Evolutionary conservation across 2,329 filamentous ascomycete species (phyloP).

Genomic region (Pseudogymnoascus sp.): DNA sequence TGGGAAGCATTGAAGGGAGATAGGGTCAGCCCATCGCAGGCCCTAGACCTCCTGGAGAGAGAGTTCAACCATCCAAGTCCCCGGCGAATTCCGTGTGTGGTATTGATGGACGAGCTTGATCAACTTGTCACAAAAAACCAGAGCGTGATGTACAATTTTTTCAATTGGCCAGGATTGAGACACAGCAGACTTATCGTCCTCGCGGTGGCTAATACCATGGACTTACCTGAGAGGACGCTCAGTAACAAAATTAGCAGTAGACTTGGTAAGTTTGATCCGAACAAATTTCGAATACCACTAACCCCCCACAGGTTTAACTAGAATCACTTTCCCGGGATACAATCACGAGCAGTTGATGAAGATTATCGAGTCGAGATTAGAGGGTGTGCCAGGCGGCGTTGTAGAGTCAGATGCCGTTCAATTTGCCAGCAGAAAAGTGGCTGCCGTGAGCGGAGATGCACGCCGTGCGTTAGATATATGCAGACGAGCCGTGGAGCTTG

Average conservation of each 20-base stretch:
- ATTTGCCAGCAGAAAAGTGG: slow-evolving; percentile 93
- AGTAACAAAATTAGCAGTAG: slow-evolving; percentile 98
- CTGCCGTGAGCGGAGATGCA: slow-evolving; percentile 90
- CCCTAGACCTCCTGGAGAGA: slow-evolving; percentile 78
- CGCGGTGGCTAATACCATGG: slow-evolving; percentile 98
- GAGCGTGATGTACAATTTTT: slow-evolving; percentile 99
- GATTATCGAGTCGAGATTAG: slow-evolving; percentile 89
- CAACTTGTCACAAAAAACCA: slow-evolving; percentile 97
- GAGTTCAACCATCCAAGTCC: slow-evolving; percentile 91
- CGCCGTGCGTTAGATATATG: slow-evolving; percentile 91
- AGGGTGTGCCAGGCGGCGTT: slow-evolving; percentile 79
- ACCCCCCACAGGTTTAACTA: slow-evolving; percentile 56
- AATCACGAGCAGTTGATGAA: slow-evolving; percentile 95
- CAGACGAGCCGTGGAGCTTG: slow-evolving; percentile 86
- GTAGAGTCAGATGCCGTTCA: slow-evolving; percentile 91
- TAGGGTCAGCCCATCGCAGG: slow-evolving; percentile 83
- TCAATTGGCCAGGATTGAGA: slow-evolving; percentile 92
- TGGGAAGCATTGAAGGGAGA: slow-evolving; percentile 96
- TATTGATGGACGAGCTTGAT: slow-evolving; percentile 96
- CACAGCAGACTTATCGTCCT: slow-evolving; percentile 92
- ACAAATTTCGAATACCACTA: slow-evolving; percentile 7
- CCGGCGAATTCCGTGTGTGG: slow-evolving; percentile 85
- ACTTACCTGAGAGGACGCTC: slow-evolving; percentile 86
- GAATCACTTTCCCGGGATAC: slow-evolving; percentile 96
- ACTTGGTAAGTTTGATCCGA: slow-evolving; percentile 39